Base-by-base conservation (phyloP, 805 yeast species). In the Pichia rugopelliculosa region DNA sequence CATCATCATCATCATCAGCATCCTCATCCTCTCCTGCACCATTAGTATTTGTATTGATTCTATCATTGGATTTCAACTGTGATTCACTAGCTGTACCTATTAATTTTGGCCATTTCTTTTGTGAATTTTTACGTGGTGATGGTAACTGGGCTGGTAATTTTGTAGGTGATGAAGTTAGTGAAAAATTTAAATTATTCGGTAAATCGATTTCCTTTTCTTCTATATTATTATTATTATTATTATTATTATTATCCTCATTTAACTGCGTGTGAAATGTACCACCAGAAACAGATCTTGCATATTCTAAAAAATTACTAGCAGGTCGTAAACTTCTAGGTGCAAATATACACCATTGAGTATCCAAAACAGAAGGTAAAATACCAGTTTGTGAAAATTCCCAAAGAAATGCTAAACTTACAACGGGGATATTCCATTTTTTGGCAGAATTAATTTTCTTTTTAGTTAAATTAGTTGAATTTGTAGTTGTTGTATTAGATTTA, bases 401-500 rank as follows among this genome's bases (percentile, higher is more conserved):
- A 4, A 81, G 46, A 52, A 70, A 81, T 0, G 77, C 74, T 2
- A 75, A 50, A 0, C 84, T 73, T 0, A 78, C 74, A n/a, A 81
- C 73, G 0, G 87, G 86, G 12, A 80, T 72, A 26, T 63, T 58
- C 77, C 84, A 76, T 27, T 65, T 64, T 49, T 77, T 77, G 1
- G 84, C 81, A 27, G 84, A 84, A 44, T 67, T 65, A 41, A 81
- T 71, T 54, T 81, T 81, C 48, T 70, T 75, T 46, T 68, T 74
- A 4, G 82, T 71, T 11, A 47, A 27, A 20, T 37, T 42, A 4
- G 33, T 41, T 1, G 82, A 30, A n/a, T 30, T 70, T 9, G 69
- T 59, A 2, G 66, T 36, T 2, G 53, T 51, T 7, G 18, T 25
- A 4, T 27, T 24, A 0, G 59, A 42, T 2, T 51, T 39, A 4